Evolutionary conservation across 805 yeast genomes (phyloP), one percentile per base, ranked within the genome.

Genomic region (Priceomyces carsonii): DNA sequence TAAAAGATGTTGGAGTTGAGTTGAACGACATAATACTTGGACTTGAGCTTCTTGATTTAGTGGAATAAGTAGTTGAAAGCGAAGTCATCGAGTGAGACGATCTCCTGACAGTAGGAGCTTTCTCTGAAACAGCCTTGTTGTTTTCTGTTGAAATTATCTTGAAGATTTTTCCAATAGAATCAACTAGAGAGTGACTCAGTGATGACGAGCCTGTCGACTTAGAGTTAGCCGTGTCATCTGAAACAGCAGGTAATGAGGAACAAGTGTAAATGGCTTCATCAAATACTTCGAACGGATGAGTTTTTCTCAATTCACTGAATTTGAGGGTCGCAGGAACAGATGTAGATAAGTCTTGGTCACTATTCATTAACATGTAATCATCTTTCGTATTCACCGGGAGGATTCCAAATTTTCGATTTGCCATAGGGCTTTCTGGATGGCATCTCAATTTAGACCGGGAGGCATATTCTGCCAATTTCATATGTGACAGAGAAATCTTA

Each of bases 251-350:
- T 26, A 55, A 44, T 5, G 59, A 47, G 3, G 55, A 51, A 39
- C 64, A 57, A 8, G 56, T 66, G 53, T 80, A 80, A 20, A 78
- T 69, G 1, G 84, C 80, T 47, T 81, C 87, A 53, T 81, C 87
- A 33, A 80, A 69, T 2, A 81, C 69, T 44, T 81, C 87, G 53
- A 69, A 81, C 0, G 85, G 74, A 52, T 77, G 81, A 1, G 77
- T 69, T 43, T 75, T 73, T 24, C 74, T 56, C 25, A 67, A 53
- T 38, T 66, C 71, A 34, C 67, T 57, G 7, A 59, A 44, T 31
- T 51, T 54, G 9, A 48, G 24, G 1, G 52, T 38, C 14, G 53
- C 44, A 2, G 55, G 38, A 23, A 50, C 21, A 13, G 34, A 38
- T 8, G 40, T 28, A 9, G 33, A 36, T 10, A 38, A 26, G 18